Percentiles rank a stretch among this genome's conserved stretches.
Evolutionary conservation across 2,329 filamentous ascomycete genomes (phyloP).

Genomic region (Ophiostoma triangulosporum): DNA sequence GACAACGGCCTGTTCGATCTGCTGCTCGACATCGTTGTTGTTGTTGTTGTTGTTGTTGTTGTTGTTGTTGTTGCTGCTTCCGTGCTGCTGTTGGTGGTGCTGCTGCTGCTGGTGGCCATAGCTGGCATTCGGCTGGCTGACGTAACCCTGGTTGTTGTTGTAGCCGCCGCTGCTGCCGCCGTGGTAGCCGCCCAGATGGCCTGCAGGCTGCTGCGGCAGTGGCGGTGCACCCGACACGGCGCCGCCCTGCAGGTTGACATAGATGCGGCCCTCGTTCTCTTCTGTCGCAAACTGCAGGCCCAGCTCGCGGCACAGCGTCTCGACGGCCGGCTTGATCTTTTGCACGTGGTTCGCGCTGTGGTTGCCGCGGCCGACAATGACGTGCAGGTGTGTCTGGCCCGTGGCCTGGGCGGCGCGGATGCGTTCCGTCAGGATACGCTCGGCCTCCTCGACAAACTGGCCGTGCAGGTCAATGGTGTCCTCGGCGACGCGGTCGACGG

Average conservation of each 20-base stretch:
- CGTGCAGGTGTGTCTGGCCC: slow-evolving; percentile 74
- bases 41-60: slow-evolving; percentile 25
- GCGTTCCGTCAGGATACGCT: slow-evolving; percentile 74
- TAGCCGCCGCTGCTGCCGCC: slow-evolving; percentile 13
- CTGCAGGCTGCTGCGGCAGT: slow-evolving; percentile 33
- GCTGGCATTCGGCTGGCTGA: slow-evolving; percentile 17
- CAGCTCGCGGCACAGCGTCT: slow-evolving; percentile 70
- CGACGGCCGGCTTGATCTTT: slow-evolving; percentile 91
- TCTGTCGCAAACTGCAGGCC: slow-evolving; percentile 76
- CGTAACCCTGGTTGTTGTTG: slow-evolving; percentile 21
- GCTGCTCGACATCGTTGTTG: slow-evolving; percentile 43
- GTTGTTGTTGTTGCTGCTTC: slow-evolving; percentile 20
- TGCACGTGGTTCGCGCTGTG: slow-evolving; percentile 72
- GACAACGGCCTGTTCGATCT: slow-evolving; percentile 31
- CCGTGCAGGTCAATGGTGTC: slow-evolving; percentile 94
- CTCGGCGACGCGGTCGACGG: slow-evolving; percentile 53
- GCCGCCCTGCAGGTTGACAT: slow-evolving; percentile 70
- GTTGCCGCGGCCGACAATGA: slow-evolving; percentile 92
- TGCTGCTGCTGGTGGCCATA: slow-evolving; percentile 24
- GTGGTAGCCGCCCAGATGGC: slow-evolving; percentile 23
- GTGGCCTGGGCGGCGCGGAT: slow-evolving; percentile 63
- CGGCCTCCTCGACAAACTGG: slow-evolving; percentile 87
- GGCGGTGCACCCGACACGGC: slow-evolving; percentile 32
- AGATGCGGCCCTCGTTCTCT: slow-evolving; percentile 79
- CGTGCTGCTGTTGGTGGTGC: slow-evolving; percentile 27